Conservation (phyloP, 352 stramenopile genomes). For the Phytopythium mirpurense region DNA sequence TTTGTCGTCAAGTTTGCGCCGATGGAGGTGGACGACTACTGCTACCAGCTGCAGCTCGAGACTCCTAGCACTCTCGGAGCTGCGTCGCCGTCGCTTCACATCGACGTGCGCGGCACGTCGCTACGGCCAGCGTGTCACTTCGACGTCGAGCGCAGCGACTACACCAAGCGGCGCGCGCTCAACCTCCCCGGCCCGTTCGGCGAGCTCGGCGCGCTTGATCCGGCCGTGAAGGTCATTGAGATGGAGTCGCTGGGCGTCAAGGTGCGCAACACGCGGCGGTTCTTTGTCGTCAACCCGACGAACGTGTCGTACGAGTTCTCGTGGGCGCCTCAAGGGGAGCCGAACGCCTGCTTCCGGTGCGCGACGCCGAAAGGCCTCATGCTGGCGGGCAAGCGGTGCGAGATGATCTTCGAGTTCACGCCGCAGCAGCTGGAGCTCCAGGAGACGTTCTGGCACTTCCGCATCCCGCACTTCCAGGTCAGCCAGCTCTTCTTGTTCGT, state of each 20-base stretch:
- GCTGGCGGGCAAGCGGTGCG: constrained; percentile 88
- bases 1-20: constrained; percentile 89
- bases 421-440: constrained; percentile 85
- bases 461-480: constrained; percentile 86
- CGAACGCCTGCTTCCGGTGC: constrained; percentile 85
- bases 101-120: constrained; percentile 71
- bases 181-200: constrained; percentile 76
- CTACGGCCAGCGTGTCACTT: constrained; percentile 91
- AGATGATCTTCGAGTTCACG: constrained; percentile 97
- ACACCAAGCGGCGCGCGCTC: constrained; percentile 61
- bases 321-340: constrained; percentile 79
- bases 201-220: constrained; percentile 80
- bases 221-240: constrained; percentile 88
- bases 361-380: constrained; percentile 89
- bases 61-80: constrained; percentile 7
- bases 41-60: constrained; percentile 60
- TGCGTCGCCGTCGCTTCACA: constrained; percentile 14
- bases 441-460: constrained; percentile 92
- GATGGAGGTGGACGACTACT: constrained; percentile 88
- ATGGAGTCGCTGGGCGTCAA: constrained; percentile 88
- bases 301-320: constrained; percentile 92
- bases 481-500: constrained; percentile 91
- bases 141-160: constrained; percentile 88
- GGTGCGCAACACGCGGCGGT: constrained; percentile 89
- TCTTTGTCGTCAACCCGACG: constrained; percentile 93